phyloP scores from a whole-genome alignment of 352 stramenopile species.

The Discostella stelligera region DNA sequence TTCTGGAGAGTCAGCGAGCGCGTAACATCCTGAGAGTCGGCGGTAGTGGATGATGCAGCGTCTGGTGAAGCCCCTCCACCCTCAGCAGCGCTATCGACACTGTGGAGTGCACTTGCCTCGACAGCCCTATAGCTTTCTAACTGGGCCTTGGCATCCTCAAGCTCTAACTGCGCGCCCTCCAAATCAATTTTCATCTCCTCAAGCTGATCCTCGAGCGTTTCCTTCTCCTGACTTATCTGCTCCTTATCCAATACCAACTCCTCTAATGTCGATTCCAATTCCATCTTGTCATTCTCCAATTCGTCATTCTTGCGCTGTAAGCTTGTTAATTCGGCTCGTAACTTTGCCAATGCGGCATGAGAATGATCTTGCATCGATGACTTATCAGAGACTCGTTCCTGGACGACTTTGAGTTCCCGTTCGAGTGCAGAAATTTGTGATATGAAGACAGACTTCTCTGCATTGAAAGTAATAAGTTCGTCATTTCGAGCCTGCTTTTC shows the following conservation, averaged over 20 bases:
- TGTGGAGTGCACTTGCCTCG: neutral
- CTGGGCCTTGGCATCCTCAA: slow-evolving; percentile 62
- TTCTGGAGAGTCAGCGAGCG: slow-evolving; percentile 77
- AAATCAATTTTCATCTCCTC: slow-evolving; percentile 60
- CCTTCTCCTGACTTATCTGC: slow-evolving; percentile 72
- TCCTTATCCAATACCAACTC: slow-evolving; percentile 83
- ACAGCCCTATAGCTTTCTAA: slow-evolving; percentile 33
- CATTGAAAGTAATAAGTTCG: slow-evolving; percentile 18
- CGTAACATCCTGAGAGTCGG: slow-evolving; percentile 41
- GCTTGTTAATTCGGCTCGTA: slow-evolving; percentile 62
- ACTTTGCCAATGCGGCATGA: slow-evolving; percentile 48
- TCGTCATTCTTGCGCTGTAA: slow-evolving; percentile 66
- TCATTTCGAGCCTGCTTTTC: slow-evolving; percentile 37
- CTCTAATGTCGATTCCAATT: slow-evolving; percentile 73
- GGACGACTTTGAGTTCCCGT: slow-evolving; percentile 38
- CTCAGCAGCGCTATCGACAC: neutral
- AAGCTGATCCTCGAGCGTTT: slow-evolving; percentile 68
- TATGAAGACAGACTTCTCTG: slow-evolving; percentile 27
- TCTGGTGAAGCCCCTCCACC: neutral
- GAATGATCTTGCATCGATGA: slow-evolving; percentile 61
- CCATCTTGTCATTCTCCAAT: slow-evolving; percentile 67
- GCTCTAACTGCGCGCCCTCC: slow-evolving; percentile 61
- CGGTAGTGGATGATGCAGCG: slow-evolving; percentile 14
- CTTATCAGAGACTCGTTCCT: slow-evolving; percentile 34
- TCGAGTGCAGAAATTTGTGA: slow-evolving; percentile 31